Evolutionary conservation across 768 basidiomycete genomes (phyloP).

Genomic region (Amylocystis lapponica): DNA sequence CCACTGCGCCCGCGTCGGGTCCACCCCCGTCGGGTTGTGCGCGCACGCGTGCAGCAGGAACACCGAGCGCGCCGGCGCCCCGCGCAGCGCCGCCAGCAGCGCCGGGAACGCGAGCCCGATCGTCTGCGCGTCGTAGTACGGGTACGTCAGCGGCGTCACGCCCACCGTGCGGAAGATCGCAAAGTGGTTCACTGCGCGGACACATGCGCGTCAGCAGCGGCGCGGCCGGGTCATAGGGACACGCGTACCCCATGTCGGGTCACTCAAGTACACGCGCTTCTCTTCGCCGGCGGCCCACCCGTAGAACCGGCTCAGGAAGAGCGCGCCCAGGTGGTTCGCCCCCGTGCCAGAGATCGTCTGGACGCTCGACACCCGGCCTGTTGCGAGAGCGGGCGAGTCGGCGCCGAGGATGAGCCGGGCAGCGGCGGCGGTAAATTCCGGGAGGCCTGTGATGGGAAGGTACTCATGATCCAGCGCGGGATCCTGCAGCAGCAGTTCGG

Average conservation of each 20-base stretch:
- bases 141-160: constrained; percentile 79
- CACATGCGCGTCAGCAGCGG: constrained; percentile 2
- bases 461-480: constrained; percentile 85
- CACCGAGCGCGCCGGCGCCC: constrained; percentile 70
- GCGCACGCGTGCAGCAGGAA: constrained; percentile 93
- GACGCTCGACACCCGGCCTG: constrained; percentile 68
- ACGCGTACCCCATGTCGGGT: constrained; percentile 89
- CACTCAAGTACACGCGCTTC: constrained; percentile 76
- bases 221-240: not conserved
- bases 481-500: constrained; percentile 60
- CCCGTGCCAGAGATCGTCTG: constrained; percentile 97
- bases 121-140: constrained; percentile 91
- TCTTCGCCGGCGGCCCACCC: constrained; percentile 45
- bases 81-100: constrained; percentile 52
- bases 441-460: constrained; percentile 83
- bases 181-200: constrained; percentile 71
- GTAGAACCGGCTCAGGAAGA: constrained; percentile 85
- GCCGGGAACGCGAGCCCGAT: constrained; percentile 80
- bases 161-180: constrained; percentile 90
- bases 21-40: constrained; percentile 96
- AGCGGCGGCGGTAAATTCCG: constrained; percentile 76
- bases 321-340: constrained; percentile 87
- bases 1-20: constrained; percentile 90
- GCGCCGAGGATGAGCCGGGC: constrained; percentile 76
- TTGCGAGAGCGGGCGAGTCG: constrained; percentile 64